Evolutionary conservation across 345 rosid genomes (phyloP), one percentile per base, ranked within the genome.

Genomic region (Hibiscus mutabilis): DNA sequence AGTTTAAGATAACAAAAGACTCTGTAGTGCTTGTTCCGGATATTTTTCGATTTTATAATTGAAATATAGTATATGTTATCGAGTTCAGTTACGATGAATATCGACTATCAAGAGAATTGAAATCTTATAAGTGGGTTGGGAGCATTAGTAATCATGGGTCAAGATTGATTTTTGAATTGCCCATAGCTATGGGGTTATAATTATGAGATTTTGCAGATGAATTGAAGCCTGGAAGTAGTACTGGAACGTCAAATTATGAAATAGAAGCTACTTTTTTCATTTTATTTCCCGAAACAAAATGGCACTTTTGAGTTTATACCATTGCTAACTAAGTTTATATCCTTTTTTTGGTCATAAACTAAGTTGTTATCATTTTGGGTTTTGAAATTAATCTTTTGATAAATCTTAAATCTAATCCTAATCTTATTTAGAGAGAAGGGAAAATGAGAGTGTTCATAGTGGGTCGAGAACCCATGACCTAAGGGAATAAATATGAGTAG

Each of bases 121-220:
- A 15, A 16, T 52, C 35, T 33, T 33, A 33, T 33, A 33, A 33
- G 35, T 33, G 6, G 53, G 21, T 51, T 51, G 22, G 9, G 56
- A 51, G 6, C 56, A 51, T n/a, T 51, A 55, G 0, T 18, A 55
- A 55, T 7, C 25, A 2, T 7, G 25, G 12, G 59, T 21, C 59
- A 55, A 19, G 13, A 19, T 55, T 55, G 25, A 19, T 19, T 69
- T 51, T 55, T 47, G 51, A 60, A 12, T 59, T 14, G 67, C 69
- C 66, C 63, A 73, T 25, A 15, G 14, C 70, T 35, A 4, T 6
- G 66, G 37, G 24, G 27, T 67, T 27, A 22, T 59, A 25, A 12
- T 59, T 16, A 3, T 29, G 77, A 58, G 71, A 47, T 77, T 73
- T 67, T 52, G 76, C 75, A 55, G 73, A 57, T 70, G 59, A 59